These are phyloP conservation scores for Podospora comata DNA, from an alignment of 495 filamentous ascomycete genomes.

Conservation along the genomic window DNA sequence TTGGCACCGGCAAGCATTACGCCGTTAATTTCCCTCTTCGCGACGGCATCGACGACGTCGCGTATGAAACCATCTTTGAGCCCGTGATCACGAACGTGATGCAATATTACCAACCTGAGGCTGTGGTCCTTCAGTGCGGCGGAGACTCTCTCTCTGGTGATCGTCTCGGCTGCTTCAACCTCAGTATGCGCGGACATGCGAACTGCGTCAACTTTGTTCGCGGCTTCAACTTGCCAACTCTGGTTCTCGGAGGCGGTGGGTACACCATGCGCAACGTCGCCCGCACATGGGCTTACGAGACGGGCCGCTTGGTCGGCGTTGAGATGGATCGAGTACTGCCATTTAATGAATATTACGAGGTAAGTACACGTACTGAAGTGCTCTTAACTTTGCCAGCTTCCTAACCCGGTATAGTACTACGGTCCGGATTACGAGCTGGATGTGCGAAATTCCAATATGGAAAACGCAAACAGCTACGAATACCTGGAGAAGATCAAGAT, in stretches of 20 bases:
- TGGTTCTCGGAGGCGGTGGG: constrained; percentile 91
- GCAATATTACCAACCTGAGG: constrained; percentile 92
- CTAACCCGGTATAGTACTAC: constrained; percentile 71
- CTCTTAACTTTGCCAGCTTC: constrained; percentile 9
- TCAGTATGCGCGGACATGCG: constrained; percentile 95
- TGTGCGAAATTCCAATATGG: constrained; percentile 96
- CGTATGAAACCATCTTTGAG: constrained; percentile 94
- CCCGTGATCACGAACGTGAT: constrained; percentile 90
- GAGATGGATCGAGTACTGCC: constrained; percentile 78
- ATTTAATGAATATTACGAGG: constrained; percentile 98
- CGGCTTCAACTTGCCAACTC: constrained; percentile 82
- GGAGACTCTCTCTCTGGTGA: constrained; percentile 94
- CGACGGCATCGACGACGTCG: constrained; percentile 88
- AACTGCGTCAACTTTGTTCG: constrained; percentile 97
- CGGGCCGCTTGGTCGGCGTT: constrained; percentile 80
- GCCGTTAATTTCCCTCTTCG: constrained; percentile 95
- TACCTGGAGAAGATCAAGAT: constrained; percentile 95
- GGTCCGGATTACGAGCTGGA: constrained; percentile 94
- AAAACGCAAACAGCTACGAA: constrained; percentile 92
- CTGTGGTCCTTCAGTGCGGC: constrained; percentile 94
- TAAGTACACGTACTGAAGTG: constrained; percentile 38
- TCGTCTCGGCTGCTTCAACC: constrained; percentile 93
- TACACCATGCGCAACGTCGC: constrained; percentile 99
- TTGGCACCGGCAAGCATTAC: constrained; percentile 89
- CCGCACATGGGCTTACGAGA: constrained; percentile 96